Evolutionary conservation across 257 asterid species (phyloP).

Genomic region (Verbascum thapsus): DNA sequence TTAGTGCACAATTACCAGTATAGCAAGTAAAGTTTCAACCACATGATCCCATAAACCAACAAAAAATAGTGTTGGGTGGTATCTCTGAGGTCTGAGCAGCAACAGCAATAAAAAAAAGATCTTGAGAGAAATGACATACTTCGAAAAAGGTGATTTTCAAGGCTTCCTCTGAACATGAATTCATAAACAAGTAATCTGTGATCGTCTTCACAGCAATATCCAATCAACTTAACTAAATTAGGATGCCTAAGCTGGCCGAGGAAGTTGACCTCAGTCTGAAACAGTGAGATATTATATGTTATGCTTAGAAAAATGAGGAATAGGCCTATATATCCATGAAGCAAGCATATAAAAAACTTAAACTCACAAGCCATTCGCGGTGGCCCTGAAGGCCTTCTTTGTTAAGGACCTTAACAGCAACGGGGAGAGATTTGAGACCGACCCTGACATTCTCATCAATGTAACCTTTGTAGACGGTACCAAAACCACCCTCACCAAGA

Average conservation of each 20-base stretch:
- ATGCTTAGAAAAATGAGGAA: too few species aligned
- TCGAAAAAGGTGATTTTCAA: constrained; percentile 97
- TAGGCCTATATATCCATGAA: constrained; percentile 11
- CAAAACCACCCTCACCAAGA: constrained; percentile 98
- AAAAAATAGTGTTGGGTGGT: background rate
- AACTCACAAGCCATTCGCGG: constrained; percentile 95
- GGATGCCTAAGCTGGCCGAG: constrained; percentile 98
- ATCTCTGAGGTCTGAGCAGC: constrained; percentile 1
- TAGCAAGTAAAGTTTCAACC: constrained; percentile 13
- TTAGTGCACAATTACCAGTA: constrained; percentile 6
- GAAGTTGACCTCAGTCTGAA: constrained; percentile 94
- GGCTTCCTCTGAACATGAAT: constrained; percentile 98
- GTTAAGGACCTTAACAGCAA: constrained; percentile 96
- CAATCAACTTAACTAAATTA: constrained; percentile 92
- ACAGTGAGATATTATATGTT: too few species aligned
- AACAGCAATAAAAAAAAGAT: constrained; percentile 27
- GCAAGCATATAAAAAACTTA: background rate
- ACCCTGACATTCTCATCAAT: constrained; percentile 96
- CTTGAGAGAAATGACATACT: constrained; percentile 60
- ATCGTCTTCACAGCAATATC: constrained; percentile 99
- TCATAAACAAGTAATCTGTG: constrained; percentile 94
- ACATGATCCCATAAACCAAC: background rate
- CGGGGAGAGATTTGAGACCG: constrained; percentile 93
- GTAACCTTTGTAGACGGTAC: constrained; percentile 97
- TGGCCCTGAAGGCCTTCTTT: constrained; percentile 99